Evolutionary conservation across 768 basidiomycete species (phyloP).

Genomic region (Boletus tomentosulus): DNA sequence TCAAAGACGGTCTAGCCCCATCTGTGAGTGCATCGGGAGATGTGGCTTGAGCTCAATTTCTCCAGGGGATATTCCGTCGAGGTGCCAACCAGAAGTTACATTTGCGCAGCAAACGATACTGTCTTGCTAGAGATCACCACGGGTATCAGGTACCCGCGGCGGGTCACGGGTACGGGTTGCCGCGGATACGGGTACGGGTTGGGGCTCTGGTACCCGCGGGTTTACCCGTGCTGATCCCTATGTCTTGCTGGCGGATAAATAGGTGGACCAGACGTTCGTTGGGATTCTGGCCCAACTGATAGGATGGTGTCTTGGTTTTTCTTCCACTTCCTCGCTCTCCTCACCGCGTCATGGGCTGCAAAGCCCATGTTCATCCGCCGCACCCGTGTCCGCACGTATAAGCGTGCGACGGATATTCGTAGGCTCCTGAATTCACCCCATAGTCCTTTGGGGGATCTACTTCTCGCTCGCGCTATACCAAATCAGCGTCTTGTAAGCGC

Average conservation of each 20-base stretch:
- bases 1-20: not conserved
- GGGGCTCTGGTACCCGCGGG: no score
- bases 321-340: not conserved
- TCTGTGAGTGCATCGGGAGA: slow-evolving; percentile 1
- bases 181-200: no score
- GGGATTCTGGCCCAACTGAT: not conserved
- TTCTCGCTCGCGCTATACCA: slow-evolving; percentile 16
- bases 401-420: not conserved
- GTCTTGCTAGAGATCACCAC: no score
- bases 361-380: not conserved
- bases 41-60: not conserved
- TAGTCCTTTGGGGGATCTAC: slow-evolving; percentile 8
- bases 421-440: slow-evolving; percentile 15
- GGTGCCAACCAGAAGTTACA: not conserved
- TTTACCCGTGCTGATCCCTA: no score
- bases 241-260: not conserved
- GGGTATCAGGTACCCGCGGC: no score
- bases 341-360: not conserved
- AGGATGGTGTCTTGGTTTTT: not conserved
- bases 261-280: not conserved
- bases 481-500: slow-evolving; percentile 26
- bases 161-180: no score
- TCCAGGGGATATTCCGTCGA: not conserved
- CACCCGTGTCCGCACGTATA: slow-evolving; percentile 8
- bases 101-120: not conserved